Base-by-base conservation (phyloP, 2,329 filamentous ascomycete species). In the Aotearoamyces nothofagi region DNA sequence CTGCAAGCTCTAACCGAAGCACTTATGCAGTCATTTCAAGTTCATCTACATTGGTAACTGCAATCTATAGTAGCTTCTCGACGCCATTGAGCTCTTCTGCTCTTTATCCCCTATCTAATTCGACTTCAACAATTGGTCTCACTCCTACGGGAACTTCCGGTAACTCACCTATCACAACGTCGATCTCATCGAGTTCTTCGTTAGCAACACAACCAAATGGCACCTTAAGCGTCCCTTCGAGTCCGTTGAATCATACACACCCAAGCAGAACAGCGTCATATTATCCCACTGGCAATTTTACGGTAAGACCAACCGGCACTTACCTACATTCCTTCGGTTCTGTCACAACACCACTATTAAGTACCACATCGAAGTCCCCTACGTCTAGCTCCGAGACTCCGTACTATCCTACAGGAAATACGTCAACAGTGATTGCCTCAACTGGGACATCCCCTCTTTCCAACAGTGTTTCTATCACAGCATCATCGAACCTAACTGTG, bases 41-140 rank as follows among this genome's bases (percentile, higher is more conserved):
- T 8, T 8, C 8, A n/a, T 22, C 19, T 8, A 8, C 19, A 8
- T 22, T 22, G 8, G n/a, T 22, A 8, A 8, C 19, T 22, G 8
- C 19, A 8, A n/a, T 8, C 19, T 8, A n/a, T 10, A 16, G 24
- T 15, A 26, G 24, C 11, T 15, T 11, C n/a, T 11, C 15, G n/a
- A 6, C 4, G 12, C 15, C 24, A 3, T 16, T 15, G 11, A 26
- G 24, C 24, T 26, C 24, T 16, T 26, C 24, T n/a, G 12, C 15
- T 4, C 24, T 15, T 11, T 26, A 26, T 26, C 24, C 24, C n/a
- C 11, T 15, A n/a, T 14, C 24, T 15, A 26, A 26, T 15, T 6
- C 10, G 5, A 26, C 24, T 3, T 15, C 24, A 13, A 15, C 12
- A 15, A 15, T 16, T 14, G 24, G 24, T 7, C 24, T 5, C 10